Percentiles rank a stretch among this genome's conserved stretches.
Conservation (phyloP, 768 basidiomycete species). For the Russula lepida region DNA sequence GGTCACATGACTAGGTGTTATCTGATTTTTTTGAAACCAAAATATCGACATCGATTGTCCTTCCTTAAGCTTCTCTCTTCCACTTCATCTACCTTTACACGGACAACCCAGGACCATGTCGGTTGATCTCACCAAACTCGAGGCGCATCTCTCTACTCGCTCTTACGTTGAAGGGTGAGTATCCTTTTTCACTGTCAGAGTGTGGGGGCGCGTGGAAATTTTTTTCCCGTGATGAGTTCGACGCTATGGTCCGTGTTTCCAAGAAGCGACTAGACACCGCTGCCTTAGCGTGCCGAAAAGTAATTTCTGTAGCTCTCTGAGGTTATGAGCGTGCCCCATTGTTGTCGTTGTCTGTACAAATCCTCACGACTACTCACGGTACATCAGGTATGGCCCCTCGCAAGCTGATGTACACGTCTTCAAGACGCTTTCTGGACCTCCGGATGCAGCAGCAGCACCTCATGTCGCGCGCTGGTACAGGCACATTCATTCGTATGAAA, state of each 20-base stretch:
- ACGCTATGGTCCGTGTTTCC: conserved; percentile 97
- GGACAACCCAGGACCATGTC: conserved; percentile 39
- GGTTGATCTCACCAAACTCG: conserved; percentile 61
- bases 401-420: conserved; percentile 92
- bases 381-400: conserved; percentile 72
- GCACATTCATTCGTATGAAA: conserved; percentile 82
- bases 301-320: conserved; percentile 68
- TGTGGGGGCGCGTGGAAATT: conserved; percentile 14
- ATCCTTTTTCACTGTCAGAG: not conserved
- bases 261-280: conserved; percentile 92
- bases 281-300: conserved; percentile 64
- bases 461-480: conserved; percentile 86
- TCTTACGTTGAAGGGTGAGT: conserved; percentile 91
- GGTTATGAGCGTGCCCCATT: conserved; percentile 8
- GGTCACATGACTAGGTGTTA: not conserved
- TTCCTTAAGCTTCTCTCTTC: not conserved
- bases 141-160: conserved; percentile 77
- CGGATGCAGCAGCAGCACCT: conserved; percentile 56
- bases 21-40: not conserved
- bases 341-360: not conserved
- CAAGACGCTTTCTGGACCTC: conserved; percentile 64
- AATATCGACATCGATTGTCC: not conserved
- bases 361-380: conserved; percentile 8
- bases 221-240: conserved; percentile 48
- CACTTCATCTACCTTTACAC: not conserved